Base-by-base conservation (phyloP, 1,139 yeast genomes). In the Scheffersomyces quercinus region DNA sequence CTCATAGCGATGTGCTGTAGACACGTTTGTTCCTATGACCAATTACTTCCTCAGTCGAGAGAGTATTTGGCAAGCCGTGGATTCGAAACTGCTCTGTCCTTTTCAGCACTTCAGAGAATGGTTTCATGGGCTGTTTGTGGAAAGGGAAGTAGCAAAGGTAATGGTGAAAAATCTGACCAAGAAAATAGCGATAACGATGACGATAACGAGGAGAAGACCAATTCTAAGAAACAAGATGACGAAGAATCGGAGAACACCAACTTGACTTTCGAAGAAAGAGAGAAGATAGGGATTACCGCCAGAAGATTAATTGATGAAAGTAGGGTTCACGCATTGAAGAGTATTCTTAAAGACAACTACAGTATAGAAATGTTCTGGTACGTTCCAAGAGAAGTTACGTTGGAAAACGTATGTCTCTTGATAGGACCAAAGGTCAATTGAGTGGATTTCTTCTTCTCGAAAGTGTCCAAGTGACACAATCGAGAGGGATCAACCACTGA, bases 1-100 rank as follows among this genome's bases (percentile, higher is more conserved):
- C 66, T 86, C 36, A 88, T 90, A 36, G 97, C 97, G n/a, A 83
- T 90, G 88, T 90, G 97, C 58, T 90, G 97, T 62, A 75, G 97
- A 47, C 97, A 90, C 58, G 83, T 84, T n/a, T 90, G 97, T 57
- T 62, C 70, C 24, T 75, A 75, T 42, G 65, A 70, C 8, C 78
- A 77, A 61, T 56, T 85, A 36, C 58, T 84, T 55, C 70, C 79
- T 43, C 67, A 79, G 60, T 73, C 87, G 47, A 61, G 67, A 37
- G 53, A 54, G 4, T 81, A 58, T 45, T 69, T 83, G 34, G 54
- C 59, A 8, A 32, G 45, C 3, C 48, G 54, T n/a, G 79, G 68
- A 28, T 47, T 73, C 63, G 50, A 48, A 3, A 59, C 62, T 8
- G 56, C 58, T 16, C 58, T 57, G 2, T 74, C 81, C n/a, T 87